Percentiles rank a stretch among this genome's conserved stretches.
phyloP scores from a whole-genome alignment of 768 basidiomycete genomes.

The Naematelia aurantialba region DNA sequence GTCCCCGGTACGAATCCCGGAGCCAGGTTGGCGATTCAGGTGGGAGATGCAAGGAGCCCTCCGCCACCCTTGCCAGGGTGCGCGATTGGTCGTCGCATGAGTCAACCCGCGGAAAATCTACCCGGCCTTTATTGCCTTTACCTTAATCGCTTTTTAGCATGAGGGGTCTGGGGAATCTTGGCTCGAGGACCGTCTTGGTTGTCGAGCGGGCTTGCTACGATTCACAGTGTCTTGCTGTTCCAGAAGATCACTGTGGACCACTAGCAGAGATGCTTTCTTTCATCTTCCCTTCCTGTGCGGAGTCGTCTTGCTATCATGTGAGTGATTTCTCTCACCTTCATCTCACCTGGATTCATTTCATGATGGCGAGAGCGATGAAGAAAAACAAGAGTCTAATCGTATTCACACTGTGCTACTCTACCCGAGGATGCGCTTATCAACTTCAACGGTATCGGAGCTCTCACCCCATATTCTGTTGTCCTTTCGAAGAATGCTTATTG shows the following conservation, averaged over 20 bases:
- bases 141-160: conserved; percentile 1
- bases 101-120: conserved; percentile 46
- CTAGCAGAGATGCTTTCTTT: conserved; percentile 7
- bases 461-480: not conserved
- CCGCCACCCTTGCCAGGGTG: conserved; percentile 45
- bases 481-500: not conserved
- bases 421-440: conserved; percentile 40
- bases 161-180: conserved; percentile 1
- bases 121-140: conserved; percentile 1
- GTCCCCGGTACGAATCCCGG: not conserved
- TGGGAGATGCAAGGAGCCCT: conserved; percentile 18
- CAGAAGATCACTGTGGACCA: not conserved
- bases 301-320: not conserved
- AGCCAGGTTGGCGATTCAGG: not conserved
- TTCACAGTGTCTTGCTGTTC: not conserved
- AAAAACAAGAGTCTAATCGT: conserved; percentile 47
- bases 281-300: too few species aligned
- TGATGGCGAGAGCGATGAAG: conserved; percentile 27
- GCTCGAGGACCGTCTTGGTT: conserved; percentile 16
- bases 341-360: too few species aligned
- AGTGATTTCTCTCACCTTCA: conserved; percentile 4
- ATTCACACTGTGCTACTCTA: conserved; percentile 49
- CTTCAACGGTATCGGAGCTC: conserved; percentile 49
- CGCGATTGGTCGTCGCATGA: conserved; percentile 47
- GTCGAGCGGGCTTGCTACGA: conserved; percentile 1